Conservation (phyloP, 2,329 filamentous ascomycete genomes). For the Setomelanomma holmii region DNA sequence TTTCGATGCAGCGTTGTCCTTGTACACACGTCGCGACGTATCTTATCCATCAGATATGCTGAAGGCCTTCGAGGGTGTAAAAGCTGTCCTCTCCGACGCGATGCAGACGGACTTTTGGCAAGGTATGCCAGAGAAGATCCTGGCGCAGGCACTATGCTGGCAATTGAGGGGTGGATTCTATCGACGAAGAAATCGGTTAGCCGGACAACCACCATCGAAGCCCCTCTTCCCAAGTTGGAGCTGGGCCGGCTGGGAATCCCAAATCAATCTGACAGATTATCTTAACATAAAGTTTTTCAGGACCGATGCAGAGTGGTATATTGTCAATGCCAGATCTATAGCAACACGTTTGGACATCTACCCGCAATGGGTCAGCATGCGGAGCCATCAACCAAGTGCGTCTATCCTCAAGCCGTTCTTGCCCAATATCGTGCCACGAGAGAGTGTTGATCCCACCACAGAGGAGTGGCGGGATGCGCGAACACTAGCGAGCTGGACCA, state of each 20-base stretch:
- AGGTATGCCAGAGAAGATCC: slow-evolving; percentile 9
- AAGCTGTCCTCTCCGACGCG: slow-evolving; percentile 3
- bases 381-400: background rate
- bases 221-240: slow-evolving; percentile 13
- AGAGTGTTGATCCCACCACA: background rate
- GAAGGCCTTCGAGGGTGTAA: slow-evolving; percentile 9
- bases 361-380: background rate
- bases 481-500: background rate
- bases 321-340: background rate
- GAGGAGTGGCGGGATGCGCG: slow-evolving; percentile 4
- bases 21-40: slow-evolving; percentile 9
- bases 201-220: background rate
- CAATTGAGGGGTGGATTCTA: background rate
- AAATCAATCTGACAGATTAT: background rate
- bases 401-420: background rate
- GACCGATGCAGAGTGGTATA: slow-evolving; percentile 8
- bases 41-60: slow-evolving; percentile 6
- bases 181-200: background rate
- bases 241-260: slow-evolving; percentile 8
- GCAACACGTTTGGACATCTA: slow-evolving; percentile 2
- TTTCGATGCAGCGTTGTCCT: slow-evolving; percentile 2
- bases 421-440: background rate
- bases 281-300: background rate
- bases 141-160: slow-evolving; percentile 9
- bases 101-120: slow-evolving; percentile 9